phyloP scores from a whole-genome alignment of 441 rosid genomes.

The Corymbia citriodora region DNA sequence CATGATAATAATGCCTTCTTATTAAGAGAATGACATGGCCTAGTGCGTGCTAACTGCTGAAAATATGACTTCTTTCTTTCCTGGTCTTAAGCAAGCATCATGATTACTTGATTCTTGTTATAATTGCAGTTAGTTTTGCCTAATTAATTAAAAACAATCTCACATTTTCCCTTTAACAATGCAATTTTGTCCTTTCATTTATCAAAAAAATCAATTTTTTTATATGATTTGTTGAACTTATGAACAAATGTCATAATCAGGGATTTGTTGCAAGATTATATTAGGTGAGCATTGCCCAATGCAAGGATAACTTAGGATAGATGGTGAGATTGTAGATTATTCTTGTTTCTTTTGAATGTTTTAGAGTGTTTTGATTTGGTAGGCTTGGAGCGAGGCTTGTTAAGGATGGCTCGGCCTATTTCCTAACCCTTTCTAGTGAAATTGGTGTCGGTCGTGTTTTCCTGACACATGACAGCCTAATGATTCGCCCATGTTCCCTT shows the following conservation, averaged over 20 bases:
- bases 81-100: background rate
- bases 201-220: background rate
- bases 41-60: background rate
- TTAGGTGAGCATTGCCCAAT: background rate
- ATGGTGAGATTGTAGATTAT: background rate
- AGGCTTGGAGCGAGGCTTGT: background rate
- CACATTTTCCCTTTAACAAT: background rate
- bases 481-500: background rate
- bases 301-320: background rate
- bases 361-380: background rate
- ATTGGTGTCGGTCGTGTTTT: background rate
- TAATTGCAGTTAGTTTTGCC: background rate
- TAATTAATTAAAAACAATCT: background rate
- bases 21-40: background rate
- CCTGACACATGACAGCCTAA: background rate
- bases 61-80: background rate
- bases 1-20: background rate
- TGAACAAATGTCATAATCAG: background rate
- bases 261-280: background rate
- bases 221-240: background rate
- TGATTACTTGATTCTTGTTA: background rate
- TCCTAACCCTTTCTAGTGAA: background rate
- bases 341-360: background rate
- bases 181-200: background rate
- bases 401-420: background rate